Evolutionary conservation across 2,329 filamentous ascomycete species (phyloP).

Genomic region (Neurospora crassa): DNA sequence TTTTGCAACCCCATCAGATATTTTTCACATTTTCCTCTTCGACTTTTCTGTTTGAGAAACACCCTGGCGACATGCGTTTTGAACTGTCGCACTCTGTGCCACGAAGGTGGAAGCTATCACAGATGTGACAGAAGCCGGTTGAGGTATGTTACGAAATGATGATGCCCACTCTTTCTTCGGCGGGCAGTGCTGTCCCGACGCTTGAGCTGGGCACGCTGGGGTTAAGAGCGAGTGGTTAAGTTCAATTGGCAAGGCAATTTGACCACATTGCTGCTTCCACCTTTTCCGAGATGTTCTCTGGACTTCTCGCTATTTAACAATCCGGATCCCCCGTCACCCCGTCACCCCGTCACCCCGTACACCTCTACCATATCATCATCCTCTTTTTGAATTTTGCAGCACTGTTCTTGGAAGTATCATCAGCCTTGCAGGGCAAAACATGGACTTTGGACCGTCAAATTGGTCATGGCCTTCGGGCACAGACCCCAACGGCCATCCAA

Average conservation of each 20-base stretch:
- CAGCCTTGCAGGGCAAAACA: not conserved
- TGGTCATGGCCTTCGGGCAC: conserved; percentile 14
- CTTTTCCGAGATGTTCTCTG: not conserved
- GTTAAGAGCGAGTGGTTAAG: not conserved
- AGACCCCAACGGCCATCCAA: not conserved
- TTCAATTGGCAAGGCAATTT: not conserved
- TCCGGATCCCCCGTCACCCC: not conserved
- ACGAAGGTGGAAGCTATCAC: not conserved
- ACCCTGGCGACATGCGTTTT: not conserved
- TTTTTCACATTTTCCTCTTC: not conserved
- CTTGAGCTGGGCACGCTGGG: not conserved
- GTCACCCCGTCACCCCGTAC: not conserved
- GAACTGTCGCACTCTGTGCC: not conserved
- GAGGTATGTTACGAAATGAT: not conserved
- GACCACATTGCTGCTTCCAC: not conserved
- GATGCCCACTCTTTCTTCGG: not conserved
- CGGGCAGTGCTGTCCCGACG: not conserved
- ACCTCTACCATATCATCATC: not conserved
- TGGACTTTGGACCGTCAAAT: conserved; percentile 9
- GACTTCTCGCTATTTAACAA: not conserved
- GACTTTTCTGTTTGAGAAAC: not conserved
- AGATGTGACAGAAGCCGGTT: not conserved
- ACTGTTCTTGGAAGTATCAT: not conserved
- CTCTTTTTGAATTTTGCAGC: not conserved
- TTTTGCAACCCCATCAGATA: not conserved